phyloP scores from a whole-genome alignment of 805 yeast genomes.

The Saccharomycopsis malanga region DNA sequence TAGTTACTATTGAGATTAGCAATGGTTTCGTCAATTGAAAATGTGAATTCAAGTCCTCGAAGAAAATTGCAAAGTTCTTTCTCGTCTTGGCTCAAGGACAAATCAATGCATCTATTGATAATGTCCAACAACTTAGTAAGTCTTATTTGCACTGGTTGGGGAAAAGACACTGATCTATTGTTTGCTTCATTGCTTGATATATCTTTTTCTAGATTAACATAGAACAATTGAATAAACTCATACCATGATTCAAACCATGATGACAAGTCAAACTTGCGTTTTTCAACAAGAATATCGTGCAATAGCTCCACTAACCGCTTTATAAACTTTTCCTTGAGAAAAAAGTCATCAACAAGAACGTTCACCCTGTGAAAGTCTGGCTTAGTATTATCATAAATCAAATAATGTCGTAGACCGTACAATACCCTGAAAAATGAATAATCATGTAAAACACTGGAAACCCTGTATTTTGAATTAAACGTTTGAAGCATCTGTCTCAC shows the following conservation, averaged over 20 bases:
- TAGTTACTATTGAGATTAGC: not conserved
- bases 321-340: slow-evolving; percentile 6
- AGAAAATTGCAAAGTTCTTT: not conserved
- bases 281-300: not conserved
- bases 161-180: not conserved
- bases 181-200: not conserved
- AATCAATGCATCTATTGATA: not conserved
- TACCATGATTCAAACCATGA: slow-evolving; percentile 9
- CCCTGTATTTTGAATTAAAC: too few relatives aligned
- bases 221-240: not conserved
- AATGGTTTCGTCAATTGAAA: not conserved
- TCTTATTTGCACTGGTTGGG: not conserved
- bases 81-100: not conserved
- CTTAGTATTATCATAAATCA: too few relatives aligned
- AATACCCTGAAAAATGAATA: too few relatives aligned
- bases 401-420: too few relatives aligned
- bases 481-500: too few relatives aligned
- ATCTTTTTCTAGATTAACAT: not conserved
- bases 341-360: slow-evolving; percentile 5
- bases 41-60: not conserved
- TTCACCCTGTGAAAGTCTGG: too few relatives aligned
- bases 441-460: too few relatives aligned
- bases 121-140: not conserved
- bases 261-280: not conserved
- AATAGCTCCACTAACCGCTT: not conserved